Evolutionary conservation across 495 filamentous ascomycete species (phyloP).

Genomic region (Aspergillus ellipticus): DNA sequence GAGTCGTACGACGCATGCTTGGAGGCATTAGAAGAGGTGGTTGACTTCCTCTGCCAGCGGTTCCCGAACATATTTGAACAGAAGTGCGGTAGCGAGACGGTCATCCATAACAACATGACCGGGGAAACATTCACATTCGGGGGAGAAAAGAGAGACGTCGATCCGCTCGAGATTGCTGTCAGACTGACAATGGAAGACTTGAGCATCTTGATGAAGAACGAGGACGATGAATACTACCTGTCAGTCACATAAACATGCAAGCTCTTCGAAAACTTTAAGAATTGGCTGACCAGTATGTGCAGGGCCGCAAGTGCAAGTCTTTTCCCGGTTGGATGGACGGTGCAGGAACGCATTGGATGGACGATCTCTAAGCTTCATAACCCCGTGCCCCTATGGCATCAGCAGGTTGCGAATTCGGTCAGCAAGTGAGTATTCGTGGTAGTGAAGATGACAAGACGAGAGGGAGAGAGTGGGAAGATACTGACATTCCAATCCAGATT

Average conservation of each 20-base stretch:
- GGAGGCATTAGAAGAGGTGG: conserved; percentile 49
- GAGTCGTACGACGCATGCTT: conserved; percentile 48
- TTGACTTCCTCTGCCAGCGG: conserved; percentile 46
- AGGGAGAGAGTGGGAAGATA: not conserved
- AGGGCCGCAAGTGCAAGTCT: conserved; percentile 55
- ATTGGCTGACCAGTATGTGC: conserved; percentile 6
- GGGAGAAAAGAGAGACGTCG: conserved; percentile 26
- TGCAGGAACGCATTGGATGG: conserved; percentile 52
- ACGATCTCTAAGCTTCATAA: conserved; percentile 50
- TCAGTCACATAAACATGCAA: conserved; percentile 23
- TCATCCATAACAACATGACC: conserved; percentile 47
- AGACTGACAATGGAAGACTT: conserved; percentile 56
- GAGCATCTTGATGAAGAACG: conserved; percentile 50
- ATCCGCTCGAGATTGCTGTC: conserved; percentile 55
- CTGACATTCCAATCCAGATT: conserved; percentile 31
- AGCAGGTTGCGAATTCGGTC: conserved; percentile 47
- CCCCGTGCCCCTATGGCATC: conserved; percentile 52
- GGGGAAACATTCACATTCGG: conserved; percentile 43
- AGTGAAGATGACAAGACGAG: not conserved
- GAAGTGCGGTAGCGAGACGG: conserved; percentile 23
- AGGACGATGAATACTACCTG: conserved; percentile 48
- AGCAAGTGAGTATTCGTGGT: conserved; percentile 42
- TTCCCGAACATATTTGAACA: conserved; percentile 46
- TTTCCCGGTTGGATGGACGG: conserved; percentile 56
- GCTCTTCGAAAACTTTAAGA: not conserved